Evolutionary conservation across 2,329 filamentous ascomycete species (phyloP).

Genomic region (Pseudogymnoascus sp.): DNA sequence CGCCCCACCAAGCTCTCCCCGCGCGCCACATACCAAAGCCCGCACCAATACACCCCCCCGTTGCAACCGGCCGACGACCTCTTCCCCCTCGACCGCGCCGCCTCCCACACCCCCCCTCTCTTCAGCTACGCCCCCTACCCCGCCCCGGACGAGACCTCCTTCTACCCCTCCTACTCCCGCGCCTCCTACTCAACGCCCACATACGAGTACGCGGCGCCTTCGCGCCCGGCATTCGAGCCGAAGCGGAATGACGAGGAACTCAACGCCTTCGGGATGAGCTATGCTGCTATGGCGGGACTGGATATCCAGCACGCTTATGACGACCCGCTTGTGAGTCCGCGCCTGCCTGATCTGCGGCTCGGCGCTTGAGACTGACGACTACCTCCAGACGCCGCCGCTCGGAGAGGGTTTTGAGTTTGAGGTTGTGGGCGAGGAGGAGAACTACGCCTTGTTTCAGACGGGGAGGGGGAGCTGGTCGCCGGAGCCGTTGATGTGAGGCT

Average conservation of each 20-base stretch:
- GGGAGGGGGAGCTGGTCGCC: not conserved
- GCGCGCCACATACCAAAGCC: conserved; percentile 34
- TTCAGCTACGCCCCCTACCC: conserved; percentile 62
- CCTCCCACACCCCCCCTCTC: conserved; percentile 63
- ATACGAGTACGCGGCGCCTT: conserved; percentile 49
- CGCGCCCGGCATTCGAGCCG: conserved; percentile 31
- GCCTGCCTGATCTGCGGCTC: not conserved
- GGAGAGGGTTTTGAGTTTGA: not conserved
- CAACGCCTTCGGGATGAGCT: conserved; percentile 56
- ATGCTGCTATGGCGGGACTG: conserved; percentile 57
- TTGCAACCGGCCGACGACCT: conserved; percentile 57
- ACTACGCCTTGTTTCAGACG: not conserved
- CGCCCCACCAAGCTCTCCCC: conserved; percentile 22
- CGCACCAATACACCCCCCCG: conserved; percentile 52
- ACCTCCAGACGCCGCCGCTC: not conserved
- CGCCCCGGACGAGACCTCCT: conserved; percentile 50
- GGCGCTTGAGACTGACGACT: not conserved
- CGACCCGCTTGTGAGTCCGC: conserved; percentile 25
- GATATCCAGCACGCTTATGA: conserved; percentile 60
- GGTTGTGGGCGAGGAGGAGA: not conserved
- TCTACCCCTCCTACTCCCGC: conserved; percentile 51
- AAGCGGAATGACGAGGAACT: conserved; percentile 62
- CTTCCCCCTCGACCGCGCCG: conserved; percentile 57
- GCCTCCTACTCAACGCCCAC: conserved; percentile 27
- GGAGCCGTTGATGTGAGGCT: not conserved